These are phyloP conservation scores for maize (Zea mays) DNA, from an alignment of 176 grass and related monocot species.

Conservation along the genomic window DNA sequence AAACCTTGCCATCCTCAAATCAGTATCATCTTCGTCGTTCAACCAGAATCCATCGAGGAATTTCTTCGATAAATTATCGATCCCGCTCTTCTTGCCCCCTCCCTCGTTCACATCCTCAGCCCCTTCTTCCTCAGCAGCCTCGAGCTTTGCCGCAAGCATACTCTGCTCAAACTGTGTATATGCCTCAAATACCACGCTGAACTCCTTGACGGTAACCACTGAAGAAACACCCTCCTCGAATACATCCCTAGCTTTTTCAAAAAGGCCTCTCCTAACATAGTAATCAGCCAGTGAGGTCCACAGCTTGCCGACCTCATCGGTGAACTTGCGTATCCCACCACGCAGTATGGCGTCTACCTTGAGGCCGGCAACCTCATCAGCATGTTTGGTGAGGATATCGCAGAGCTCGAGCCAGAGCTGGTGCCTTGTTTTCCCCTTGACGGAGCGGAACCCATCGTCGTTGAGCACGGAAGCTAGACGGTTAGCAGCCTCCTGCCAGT, in stretches of 20 bases:
- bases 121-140: slow-evolving; percentile 64
- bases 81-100: slow-evolving; percentile 41
- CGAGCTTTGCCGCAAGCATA: slow-evolving; percentile 67
- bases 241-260: slow-evolving; percentile 70
- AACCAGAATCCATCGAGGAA: slow-evolving; percentile 69
- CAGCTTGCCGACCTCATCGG: slow-evolving; percentile 70
- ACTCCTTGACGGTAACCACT: slow-evolving; percentile 72
- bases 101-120: slow-evolving; percentile 36
- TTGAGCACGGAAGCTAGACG: slow-evolving; percentile 70
- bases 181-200: slow-evolving; percentile 82
- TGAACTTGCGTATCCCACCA: slow-evolving; percentile 74
- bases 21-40: slow-evolving; percentile 78
- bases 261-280: slow-evolving; percentile 67
- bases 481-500: slow-evolving; percentile 77
- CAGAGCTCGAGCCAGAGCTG: slow-evolving; percentile 91
- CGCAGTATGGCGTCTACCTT: slow-evolving; percentile 83
- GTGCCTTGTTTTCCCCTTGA: slow-evolving; percentile 80
- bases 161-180: slow-evolving; percentile 87
- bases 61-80: slow-evolving; percentile 58
- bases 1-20: slow-evolving; percentile 68
- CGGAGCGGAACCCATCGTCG: slow-evolving; percentile 66
- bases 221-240: slow-evolving; percentile 78
- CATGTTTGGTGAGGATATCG: slow-evolving; percentile 72
- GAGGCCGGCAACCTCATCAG: slow-evolving; percentile 66
- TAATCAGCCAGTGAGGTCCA: slow-evolving; percentile 84